These are phyloP conservation scores for Phytophthora cactorum DNA, from an alignment of 352 stramenopile genomes.

Conservation along the genomic window DNA sequence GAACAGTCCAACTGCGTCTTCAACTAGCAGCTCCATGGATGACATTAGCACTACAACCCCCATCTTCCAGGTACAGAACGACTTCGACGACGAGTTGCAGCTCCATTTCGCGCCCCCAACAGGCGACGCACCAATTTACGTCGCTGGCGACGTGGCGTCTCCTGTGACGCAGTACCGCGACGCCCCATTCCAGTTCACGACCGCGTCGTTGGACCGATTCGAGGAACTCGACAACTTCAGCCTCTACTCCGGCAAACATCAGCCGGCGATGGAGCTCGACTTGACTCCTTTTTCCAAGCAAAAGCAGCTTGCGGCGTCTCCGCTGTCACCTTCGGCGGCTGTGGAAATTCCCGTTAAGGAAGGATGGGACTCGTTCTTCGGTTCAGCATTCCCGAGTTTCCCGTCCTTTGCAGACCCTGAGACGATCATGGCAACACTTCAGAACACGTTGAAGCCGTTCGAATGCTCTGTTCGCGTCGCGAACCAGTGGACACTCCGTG, in stretches of 20 bases:
- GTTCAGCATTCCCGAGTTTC: slow-evolving; percentile 61
- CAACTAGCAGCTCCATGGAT: slow-evolving; percentile 24
- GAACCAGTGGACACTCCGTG: slow-evolving; percentile 52
- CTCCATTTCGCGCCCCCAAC: slow-evolving; percentile 29
- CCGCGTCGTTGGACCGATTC: slow-evolving; percentile 21
- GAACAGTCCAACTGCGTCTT: slow-evolving; percentile 31
- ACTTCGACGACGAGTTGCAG: slow-evolving; percentile 42
- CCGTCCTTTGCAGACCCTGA: slow-evolving; percentile 42
- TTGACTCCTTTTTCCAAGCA: slow-evolving; percentile 2
- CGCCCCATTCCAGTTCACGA: slow-evolving; percentile 54
- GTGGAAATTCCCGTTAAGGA: slow-evolving; percentile 65
- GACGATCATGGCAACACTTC: slow-evolving; percentile 61
- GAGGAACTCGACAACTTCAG: slow-evolving; percentile 30
- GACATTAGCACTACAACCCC: slow-evolving; percentile 1
- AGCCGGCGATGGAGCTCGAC: slow-evolving; percentile 11
- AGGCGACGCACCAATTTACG: slow-evolving; percentile 8
- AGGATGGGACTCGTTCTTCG: slow-evolving; percentile 45
- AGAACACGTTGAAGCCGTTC: slow-evolving; percentile 50
- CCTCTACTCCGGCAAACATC: slow-evolving; percentile 17
- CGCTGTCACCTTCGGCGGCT: slow-evolving; percentile 55
- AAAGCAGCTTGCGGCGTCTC: slow-evolving; percentile 37
- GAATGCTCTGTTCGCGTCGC: slow-evolving; percentile 46
- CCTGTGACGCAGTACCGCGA: slow-evolving; percentile 50
- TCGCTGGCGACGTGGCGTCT: slow-evolving; percentile 20
- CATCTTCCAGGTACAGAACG: slow-evolving; percentile 25